Evolutionary conservation across 1,284 basidiomycete species (phyloP).

Genomic region (Cryptococcus sp.): DNA sequence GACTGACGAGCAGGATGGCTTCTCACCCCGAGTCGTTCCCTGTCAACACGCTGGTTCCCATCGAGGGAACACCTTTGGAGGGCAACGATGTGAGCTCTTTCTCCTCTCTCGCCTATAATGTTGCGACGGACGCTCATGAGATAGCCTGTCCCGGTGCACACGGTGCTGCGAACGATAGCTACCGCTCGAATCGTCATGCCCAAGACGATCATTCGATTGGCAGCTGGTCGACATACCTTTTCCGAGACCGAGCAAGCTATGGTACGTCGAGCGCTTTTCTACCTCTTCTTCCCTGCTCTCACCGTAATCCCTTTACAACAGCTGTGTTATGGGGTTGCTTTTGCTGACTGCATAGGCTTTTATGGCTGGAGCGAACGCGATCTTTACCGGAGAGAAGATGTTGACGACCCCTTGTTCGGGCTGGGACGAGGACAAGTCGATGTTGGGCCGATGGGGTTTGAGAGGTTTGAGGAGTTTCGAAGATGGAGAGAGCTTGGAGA

Average conservation of each 20-base stretch:
- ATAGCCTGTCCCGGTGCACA: slow-evolving; percentile 73
- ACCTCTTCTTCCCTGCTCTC: not conserved
- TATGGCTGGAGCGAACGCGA: slow-evolving; percentile 96
- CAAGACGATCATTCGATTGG: slow-evolving; percentile 86
- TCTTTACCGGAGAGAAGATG: slow-evolving; percentile 97
- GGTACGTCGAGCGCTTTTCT: slow-evolving; percentile 52
- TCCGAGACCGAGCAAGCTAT: slow-evolving; percentile 90
- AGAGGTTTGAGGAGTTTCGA: slow-evolving; percentile 85
- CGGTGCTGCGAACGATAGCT: slow-evolving; percentile 86
- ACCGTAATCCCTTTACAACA: not conserved
- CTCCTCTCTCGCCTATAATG: too few relatives aligned
- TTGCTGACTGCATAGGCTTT: slow-evolving; percentile 54
- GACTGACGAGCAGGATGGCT: slow-evolving; percentile 60
- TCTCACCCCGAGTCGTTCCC: slow-evolving; percentile 98
- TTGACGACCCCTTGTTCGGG: slow-evolving; percentile 91
- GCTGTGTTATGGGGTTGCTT: too few relatives aligned
- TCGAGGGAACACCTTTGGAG: slow-evolving; percentile 56
- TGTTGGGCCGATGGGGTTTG: slow-evolving; percentile 90
- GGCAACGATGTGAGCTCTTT: slow-evolving; percentile 52
- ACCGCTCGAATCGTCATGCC: slow-evolving; percentile 91
- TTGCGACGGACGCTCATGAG: too few relatives aligned
- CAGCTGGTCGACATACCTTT: slow-evolving; percentile 86
- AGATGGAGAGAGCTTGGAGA: slow-evolving; percentile 33
- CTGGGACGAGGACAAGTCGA: slow-evolving; percentile 91
- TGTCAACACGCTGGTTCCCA: slow-evolving; percentile 81